Base-by-base conservation (phyloP, 352 stramenopile genomes). In the Phytophthora cryptogea region DNA sequence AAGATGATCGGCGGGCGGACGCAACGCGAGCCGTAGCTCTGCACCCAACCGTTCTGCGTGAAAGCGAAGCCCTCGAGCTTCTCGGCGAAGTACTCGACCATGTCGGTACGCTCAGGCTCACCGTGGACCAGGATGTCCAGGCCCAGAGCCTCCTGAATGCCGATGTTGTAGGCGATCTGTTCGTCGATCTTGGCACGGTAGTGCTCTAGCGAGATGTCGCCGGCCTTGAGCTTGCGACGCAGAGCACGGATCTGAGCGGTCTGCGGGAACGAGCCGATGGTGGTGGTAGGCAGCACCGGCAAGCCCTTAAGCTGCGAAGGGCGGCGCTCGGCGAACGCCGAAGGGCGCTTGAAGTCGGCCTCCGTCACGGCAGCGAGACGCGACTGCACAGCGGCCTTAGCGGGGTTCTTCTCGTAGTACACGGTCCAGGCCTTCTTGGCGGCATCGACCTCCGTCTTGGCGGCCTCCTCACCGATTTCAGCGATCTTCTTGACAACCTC, bases 81-180 rank as follows among this genome's bases (percentile, higher is more conserved):
- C 75, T 97, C 86, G 4, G 83, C 93, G 66, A 98, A 98, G 78
- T 96, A 98, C 79, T 98, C 90, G 2, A 98, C 93, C 93, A 98
- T 98, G 74, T 97, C 93, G 4, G 89, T 97, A 63, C 91, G 88
- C 70, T 98, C 93, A 4, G 90, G 77, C 62, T 98, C 93, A 50
- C 93, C 93, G 67, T 98, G 93, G 30, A 98, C 93, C 2, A 98
- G 65, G 59, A 98, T 96, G 73, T 98, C 93, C 3, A 98, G 70
- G 30, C 90, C 93, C 5, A 97, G 63, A 3, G 80, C 87, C 71
- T 97, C 91, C 72, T 98, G 91, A 41, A 96, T 74, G 61, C 85
- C 87, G 42, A 98, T 97, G 67, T 89, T 89, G 71, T 88, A 95
- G 7, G 86, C 86, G 52, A 97, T 98, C 68, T 98, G 86, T 68